Percentiles rank a stretch among this genome's conserved stretches.
phyloP scores from a whole-genome alignment of 2,329 filamentous ascomycete genomes.

The Xylaria sp. region DNA sequence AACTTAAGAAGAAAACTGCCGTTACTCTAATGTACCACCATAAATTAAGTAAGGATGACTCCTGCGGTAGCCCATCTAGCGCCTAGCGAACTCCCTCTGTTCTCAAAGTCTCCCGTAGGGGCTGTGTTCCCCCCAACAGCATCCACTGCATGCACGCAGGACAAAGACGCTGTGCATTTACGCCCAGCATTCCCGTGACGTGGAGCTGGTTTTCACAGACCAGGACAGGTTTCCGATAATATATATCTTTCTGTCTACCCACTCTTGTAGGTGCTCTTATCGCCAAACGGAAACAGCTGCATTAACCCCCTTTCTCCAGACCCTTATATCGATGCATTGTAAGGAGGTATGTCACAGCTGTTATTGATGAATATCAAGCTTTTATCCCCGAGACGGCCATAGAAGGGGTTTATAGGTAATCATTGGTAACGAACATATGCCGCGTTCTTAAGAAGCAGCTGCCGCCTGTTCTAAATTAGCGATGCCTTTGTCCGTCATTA shows the following conservation, averaged over 20 bases:
- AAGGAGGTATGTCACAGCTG: background rate
- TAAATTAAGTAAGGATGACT: background rate
- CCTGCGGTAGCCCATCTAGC: background rate
- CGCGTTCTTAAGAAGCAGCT: background rate
- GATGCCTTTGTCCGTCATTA: conserved; percentile 4
- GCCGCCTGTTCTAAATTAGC: background rate
- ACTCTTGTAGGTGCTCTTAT: background rate
- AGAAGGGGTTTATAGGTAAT: no score
- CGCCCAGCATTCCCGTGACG: no score
- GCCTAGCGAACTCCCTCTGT: background rate
- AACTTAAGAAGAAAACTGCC: no score
- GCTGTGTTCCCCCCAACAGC: background rate
- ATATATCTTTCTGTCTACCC: background rate
- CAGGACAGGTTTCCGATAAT: background rate
- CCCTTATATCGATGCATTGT: background rate
- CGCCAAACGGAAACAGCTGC: background rate
- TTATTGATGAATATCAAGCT: background rate
- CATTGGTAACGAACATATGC: background rate
- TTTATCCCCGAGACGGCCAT: no score
- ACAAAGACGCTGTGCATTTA: background rate
- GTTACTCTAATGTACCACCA: background rate
- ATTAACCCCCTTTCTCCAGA: background rate
- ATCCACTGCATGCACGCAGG: background rate
- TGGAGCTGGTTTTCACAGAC: background rate
- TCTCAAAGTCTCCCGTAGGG: background rate